Evolutionary conservation across 2,329 filamentous ascomycete genomes (phyloP).

Genomic region (Aspergillus ustus): DNA sequence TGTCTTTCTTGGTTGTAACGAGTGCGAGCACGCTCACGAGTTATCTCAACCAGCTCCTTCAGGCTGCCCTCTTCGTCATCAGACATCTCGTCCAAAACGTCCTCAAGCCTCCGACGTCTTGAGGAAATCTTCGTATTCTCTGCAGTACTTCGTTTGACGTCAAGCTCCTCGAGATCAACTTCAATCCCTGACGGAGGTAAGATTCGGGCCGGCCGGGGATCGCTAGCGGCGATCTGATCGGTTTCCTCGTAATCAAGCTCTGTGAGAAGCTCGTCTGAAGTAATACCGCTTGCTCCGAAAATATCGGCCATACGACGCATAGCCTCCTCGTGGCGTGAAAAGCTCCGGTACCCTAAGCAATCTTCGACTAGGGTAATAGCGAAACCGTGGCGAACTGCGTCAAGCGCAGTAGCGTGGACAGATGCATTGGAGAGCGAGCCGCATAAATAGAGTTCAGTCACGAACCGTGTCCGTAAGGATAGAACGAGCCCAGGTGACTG

Average conservation of each 20-base stretch:
- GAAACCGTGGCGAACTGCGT: constrained; percentile 86
- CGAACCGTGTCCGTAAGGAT: constrained; percentile 79
- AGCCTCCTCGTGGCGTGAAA: constrained; percentile 70
- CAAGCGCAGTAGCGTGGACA: constrained; percentile 87
- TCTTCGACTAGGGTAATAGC: constrained; percentile 86
- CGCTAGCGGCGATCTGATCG: constrained; percentile 38
- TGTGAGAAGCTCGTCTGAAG: constrained; percentile 63
- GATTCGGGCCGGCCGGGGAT: constrained; percentile 21
- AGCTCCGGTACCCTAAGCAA: constrained; percentile 79
- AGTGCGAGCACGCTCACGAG: constrained; percentile 22
- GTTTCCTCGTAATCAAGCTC: constrained; percentile 49
- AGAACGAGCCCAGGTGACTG: constrained; percentile 73
- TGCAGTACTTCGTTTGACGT: constrained; percentile 29
- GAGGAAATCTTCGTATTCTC: constrained; percentile 14
- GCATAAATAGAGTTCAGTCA: constrained; percentile 88
- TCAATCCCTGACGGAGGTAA: constrained; percentile 39
- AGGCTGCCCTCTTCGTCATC: constrained; percentile 26
- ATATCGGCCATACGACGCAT: constrained; percentile 73
- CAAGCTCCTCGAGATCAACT: constrained; percentile 40
- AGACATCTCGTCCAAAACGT: constrained; percentile 18
- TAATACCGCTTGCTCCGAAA: constrained; percentile 71
- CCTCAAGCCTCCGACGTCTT: constrained; percentile 20
- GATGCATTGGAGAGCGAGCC: constrained; percentile 86
- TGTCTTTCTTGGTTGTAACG: constrained; percentile 16
- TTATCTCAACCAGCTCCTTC: constrained; percentile 24